phyloP scores from a whole-genome alignment of 1,284 basidiomycete species.

The Ceratobasidium sp. region DNA sequence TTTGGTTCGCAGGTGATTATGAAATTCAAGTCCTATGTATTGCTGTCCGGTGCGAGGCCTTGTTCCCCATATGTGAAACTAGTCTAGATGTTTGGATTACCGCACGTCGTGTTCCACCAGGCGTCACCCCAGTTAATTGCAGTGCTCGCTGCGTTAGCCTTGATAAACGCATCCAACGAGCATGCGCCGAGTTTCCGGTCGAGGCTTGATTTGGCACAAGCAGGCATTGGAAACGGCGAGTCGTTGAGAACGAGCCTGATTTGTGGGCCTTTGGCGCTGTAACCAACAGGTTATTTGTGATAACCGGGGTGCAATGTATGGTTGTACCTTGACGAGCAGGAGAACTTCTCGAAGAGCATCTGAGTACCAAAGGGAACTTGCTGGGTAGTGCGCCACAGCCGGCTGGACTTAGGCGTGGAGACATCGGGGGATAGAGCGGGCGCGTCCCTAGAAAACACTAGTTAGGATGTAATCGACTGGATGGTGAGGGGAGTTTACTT shows the following conservation, averaged over 20 bases:
- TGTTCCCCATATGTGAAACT: neutral
- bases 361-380: conserved; percentile 62
- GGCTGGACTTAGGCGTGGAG: conserved; percentile 52
- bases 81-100: conserved; percentile 49
- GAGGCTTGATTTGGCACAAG: conserved; percentile 52
- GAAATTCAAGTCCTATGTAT: too few relatives aligned
- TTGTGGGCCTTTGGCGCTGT: conserved; percentile 56
- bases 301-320: neutral
- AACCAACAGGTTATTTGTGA: conserved; percentile 34
- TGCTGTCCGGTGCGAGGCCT: neutral
- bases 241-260: conserved; percentile 62
- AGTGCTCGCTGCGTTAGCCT: conserved; percentile 54
- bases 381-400: conserved; percentile 59
- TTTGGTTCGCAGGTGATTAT: neutral
- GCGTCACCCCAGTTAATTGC: conserved; percentile 54
- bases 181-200: conserved; percentile 58
- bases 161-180: conserved; percentile 56
- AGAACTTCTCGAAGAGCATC: conserved; percentile 62
- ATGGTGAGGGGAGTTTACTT: conserved; percentile 52
- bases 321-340: conserved; percentile 55
- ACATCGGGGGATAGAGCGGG: conserved; percentile 54
- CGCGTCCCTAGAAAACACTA: conserved; percentile 53
- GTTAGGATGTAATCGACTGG: neutral
- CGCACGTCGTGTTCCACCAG: conserved; percentile 59
- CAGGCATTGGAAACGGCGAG: conserved; percentile 57